Conservation (phyloP, 1,284 basidiomycete genomes). For the Leccinum solheimii region DNA sequence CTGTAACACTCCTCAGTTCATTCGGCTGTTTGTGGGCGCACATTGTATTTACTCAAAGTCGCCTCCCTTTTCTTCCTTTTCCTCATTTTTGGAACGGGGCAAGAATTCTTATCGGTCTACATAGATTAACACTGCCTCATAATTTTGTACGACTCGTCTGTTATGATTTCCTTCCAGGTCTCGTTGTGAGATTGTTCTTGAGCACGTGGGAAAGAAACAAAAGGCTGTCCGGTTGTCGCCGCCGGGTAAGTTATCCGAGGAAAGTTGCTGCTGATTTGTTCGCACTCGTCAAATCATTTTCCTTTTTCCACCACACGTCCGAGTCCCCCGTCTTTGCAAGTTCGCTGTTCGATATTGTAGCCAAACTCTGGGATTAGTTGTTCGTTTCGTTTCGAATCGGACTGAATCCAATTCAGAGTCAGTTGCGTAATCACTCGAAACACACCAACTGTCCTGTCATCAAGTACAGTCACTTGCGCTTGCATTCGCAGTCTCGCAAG, state of each 20-base stretch:
- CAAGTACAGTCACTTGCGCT: not conserved
- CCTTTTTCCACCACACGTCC: not conserved
- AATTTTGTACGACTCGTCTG: slow-evolving; percentile 30
- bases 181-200: slow-evolving; percentile 8
- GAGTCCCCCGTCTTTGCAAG: not conserved
- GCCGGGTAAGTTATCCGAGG: not conserved
- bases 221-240: not conserved
- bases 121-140: slow-evolving; percentile 32
- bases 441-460: not conserved
- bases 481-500: not conserved
- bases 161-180: not conserved
- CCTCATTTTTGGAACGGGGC: slow-evolving; percentile 22
- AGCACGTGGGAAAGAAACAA: slow-evolving; percentile 19
- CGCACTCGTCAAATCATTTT: not conserved
- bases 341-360: not conserved
- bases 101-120: slow-evolving; percentile 22
- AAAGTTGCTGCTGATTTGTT: not conserved
- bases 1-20: slow-evolving; percentile 4
- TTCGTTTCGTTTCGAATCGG: not conserved
- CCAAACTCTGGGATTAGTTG: not conserved
- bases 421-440: not conserved
- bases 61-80: slow-evolving; percentile 5
- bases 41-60: slow-evolving; percentile 17
- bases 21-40: not conserved
- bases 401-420: not conserved